A percentile compares a stretch with the other conserved stretches of the same genome.
Evolutionary conservation across 176 grass and related monocot genomes (phyloP).

Genomic region (Juncus effusus): DNA sequence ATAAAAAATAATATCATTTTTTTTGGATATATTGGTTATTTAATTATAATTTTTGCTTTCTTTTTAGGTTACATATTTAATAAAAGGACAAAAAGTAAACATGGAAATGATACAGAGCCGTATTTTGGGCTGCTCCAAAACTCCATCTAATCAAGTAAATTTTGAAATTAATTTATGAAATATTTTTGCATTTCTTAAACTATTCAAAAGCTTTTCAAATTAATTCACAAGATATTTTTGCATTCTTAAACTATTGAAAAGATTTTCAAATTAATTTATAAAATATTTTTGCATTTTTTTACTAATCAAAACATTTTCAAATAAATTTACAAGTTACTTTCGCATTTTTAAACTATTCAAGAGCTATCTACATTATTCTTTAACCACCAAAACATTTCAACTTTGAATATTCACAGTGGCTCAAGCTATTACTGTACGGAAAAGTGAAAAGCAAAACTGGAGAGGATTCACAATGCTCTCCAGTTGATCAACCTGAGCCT

Average conservation of each 20-base stretch:
- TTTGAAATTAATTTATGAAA: background rate
- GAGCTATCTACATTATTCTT: too few relatives aligned
- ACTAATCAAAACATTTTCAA: background rate
- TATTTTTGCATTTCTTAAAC: background rate
- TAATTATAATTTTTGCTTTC: background rate
- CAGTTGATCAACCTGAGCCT: slow-evolving; percentile 56
- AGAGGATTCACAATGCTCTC: slow-evolving; percentile 58
- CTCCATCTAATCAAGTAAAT: slow-evolving; percentile 59
- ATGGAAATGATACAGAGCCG: slow-evolving; percentile 64
- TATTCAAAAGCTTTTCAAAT: background rate
- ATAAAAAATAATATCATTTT: background rate
- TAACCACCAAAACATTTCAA: too few relatives aligned
- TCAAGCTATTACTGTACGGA: slow-evolving; percentile 51
- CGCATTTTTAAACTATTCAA: slow-evolving; percentile 2
- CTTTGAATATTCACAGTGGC: slow-evolving; percentile 48
- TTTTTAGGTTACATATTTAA: slow-evolving; percentile 55
- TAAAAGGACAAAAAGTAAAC: slow-evolving; percentile 62
- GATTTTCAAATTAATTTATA: background rate
- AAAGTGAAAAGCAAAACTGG: slow-evolving; percentile 60
- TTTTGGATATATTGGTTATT: background rate
- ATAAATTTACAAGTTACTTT: background rate
- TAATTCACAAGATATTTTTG: background rate
- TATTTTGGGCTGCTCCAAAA: slow-evolving; percentile 60
- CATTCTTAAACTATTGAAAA: slow-evolving; percentile 2
- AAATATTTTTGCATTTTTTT: slow-evolving; percentile 11